These are phyloP conservation scores for Xylaria castorea DNA, from an alignment of 495 filamentous ascomycete species.

Conservation along the genomic window DNA sequence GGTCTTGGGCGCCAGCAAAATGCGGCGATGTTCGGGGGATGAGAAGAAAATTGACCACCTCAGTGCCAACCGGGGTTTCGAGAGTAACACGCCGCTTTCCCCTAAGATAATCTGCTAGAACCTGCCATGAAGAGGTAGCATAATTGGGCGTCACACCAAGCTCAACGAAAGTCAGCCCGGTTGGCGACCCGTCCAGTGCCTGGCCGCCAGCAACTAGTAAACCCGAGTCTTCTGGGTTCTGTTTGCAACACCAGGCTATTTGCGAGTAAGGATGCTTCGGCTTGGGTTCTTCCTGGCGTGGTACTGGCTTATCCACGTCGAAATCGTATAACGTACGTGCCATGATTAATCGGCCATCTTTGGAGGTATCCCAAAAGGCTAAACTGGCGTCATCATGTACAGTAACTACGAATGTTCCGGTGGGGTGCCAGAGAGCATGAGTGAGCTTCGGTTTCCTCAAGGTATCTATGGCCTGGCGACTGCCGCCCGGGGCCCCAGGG, in stretches of 20 bases:
- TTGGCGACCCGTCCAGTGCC: slow-evolving; percentile 64
- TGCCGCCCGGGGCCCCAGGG: slow-evolving; percentile 85
- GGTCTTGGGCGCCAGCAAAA: slow-evolving; percentile 87
- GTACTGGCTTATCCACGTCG: slow-evolving; percentile 66
- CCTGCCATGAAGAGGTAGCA: slow-evolving; percentile 85
- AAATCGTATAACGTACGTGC: slow-evolving; percentile 78
- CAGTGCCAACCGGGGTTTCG: slow-evolving; percentile 77
- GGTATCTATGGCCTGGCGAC: slow-evolving; percentile 51
- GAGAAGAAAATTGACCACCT: slow-evolving; percentile 80
- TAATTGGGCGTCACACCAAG: slow-evolving; percentile 89
- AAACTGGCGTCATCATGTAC: slow-evolving; percentile 88
- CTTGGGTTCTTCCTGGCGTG: slow-evolving; percentile 62
- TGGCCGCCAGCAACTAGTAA: slow-evolving; percentile 85
- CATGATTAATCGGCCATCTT: slow-evolving; percentile 85
- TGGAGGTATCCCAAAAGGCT: slow-evolving; percentile 87
- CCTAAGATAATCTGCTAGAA: slow-evolving; percentile 77
- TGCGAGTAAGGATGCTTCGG: slow-evolving; percentile 66
- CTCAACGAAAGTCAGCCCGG: slow-evolving; percentile 86
- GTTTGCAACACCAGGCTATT: slow-evolving; percentile 89
- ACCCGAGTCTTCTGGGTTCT: slow-evolving; percentile 90
- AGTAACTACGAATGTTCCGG: slow-evolving; percentile 86
- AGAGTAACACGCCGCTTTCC: slow-evolving; percentile 72
- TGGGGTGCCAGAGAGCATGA: slow-evolving; percentile 91
- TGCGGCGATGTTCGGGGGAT: slow-evolving; percentile 83
- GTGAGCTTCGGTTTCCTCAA: slow-evolving; percentile 75